phyloP scores from a whole-genome alignment of 1,139 yeast genomes.

The Sugiyamaella xylanicola region DNA sequence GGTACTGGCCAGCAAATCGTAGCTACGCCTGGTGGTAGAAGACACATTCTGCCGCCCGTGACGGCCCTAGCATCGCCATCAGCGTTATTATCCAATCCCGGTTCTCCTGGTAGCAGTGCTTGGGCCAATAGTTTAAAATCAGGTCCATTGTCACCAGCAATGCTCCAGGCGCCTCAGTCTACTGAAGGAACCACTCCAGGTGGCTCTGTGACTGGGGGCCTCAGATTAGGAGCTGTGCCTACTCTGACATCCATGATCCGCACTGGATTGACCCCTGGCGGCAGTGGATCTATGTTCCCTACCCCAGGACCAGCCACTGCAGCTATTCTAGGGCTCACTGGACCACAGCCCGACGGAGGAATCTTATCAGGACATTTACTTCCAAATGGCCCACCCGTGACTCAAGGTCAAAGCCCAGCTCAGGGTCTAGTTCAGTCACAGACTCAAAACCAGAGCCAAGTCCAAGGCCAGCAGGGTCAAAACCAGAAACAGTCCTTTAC shows the following conservation, averaged over 20 bases:
- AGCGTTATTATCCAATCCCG: conserved; percentile 34
- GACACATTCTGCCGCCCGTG: conserved; percentile 42
- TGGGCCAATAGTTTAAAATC: conserved; percentile 38
- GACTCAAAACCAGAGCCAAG: background rate
- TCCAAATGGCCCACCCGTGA: background rate
- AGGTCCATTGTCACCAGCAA: conserved; percentile 42
- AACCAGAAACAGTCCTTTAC: background rate
- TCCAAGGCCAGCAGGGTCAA: background rate
- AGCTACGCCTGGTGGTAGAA: conserved; percentile 40
- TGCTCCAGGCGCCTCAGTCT: conserved; percentile 40
- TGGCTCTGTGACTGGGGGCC: conserved; percentile 19
- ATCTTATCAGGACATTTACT: background rate
- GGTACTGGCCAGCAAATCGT: conserved; percentile 25
- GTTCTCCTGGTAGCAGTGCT: conserved; percentile 26
- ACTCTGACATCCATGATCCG: conserved; percentile 36
- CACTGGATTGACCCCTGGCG: conserved; percentile 45
- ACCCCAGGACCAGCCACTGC: conserved; percentile 44
- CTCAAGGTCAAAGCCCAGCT: background rate
- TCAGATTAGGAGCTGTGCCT: conserved; percentile 23
- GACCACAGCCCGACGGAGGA: conserved; percentile 5
- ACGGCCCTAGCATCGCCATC: conserved; percentile 42
- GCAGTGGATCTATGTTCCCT: conserved; percentile 42
- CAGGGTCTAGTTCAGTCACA: background rate
- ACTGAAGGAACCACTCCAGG: conserved; percentile 18
- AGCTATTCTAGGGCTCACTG: conserved; percentile 39